Evolutionary conservation across 148 eudicot species (phyloP).

Genomic region (Dysphania ambrosioides): DNA sequence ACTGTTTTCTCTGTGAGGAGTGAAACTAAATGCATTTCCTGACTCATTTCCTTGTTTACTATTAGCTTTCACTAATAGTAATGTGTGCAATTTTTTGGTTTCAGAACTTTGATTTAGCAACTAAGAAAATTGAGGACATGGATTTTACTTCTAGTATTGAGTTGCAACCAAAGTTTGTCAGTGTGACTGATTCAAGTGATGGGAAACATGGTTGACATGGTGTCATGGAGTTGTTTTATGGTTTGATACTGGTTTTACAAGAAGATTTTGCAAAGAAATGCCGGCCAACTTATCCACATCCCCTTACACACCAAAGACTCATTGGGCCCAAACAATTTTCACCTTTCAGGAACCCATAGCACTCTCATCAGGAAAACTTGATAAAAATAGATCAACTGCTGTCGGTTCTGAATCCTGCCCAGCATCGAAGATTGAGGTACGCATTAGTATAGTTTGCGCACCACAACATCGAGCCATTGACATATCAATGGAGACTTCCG

Average conservation of each 20-base stretch:
- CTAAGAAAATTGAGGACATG: constrained; percentile 69
- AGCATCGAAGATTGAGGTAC: constrained; percentile 52
- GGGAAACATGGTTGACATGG: constrained; percentile 31
- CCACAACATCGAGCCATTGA: constrained; percentile 83
- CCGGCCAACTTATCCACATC: constrained; percentile 74
- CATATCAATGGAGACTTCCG: constrained; percentile 76
- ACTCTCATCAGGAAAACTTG: constrained; percentile 38
- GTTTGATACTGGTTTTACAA: constrained; percentile 89
- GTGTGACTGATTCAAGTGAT: constrained; percentile 11
- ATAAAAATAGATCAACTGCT: constrained; percentile 27
- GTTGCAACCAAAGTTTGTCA: constrained; percentile 38
- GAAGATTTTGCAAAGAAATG: constrained; percentile 72
- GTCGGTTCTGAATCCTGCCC: constrained; percentile 63
- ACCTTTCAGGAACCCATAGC: constrained; percentile 80
- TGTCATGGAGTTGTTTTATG: constrained; percentile 84
- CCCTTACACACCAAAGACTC: constrained; percentile 67
- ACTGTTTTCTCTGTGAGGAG: too few relatives aligned
- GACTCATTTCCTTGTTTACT: not conserved
- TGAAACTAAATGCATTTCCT: too few relatives aligned
- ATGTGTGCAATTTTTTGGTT: constrained; percentile 15
- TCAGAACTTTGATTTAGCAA: constrained; percentile 81
- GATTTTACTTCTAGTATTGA: constrained; percentile 78
- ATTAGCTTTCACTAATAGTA: too few relatives aligned
- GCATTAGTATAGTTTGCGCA: constrained; percentile 86
- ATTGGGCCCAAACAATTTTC: constrained; percentile 86